Base-by-base conservation (phyloP, 441 rosid species). In the Jatropha multifida region DNA sequence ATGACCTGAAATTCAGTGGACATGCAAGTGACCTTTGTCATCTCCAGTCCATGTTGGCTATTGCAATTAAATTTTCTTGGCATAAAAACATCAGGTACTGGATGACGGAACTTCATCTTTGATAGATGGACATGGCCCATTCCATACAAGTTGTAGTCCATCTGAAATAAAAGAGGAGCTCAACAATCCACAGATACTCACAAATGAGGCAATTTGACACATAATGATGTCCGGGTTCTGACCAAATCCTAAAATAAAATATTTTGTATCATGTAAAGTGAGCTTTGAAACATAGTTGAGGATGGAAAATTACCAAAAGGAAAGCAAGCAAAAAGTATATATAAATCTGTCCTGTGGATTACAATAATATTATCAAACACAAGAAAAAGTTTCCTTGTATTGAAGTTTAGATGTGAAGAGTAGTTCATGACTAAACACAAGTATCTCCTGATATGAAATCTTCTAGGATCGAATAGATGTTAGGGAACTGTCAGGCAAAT, bases 121-220 rank as follows among this genome's bases (percentile, higher is more conserved):
- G 90, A 89, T 72, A 94, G 78, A 86, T 96, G 99, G 62, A 94
- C 75, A 82, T 87, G 93, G 80, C 98, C 95, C 99, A 96, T 96
- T 81, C 99, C 98, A 84, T 88, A 90, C 81, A 96, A 86, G 87
- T 92, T 96, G 82, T 85, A 88, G 86, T 96, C 98, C 70, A 96
- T 87, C 99, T 96, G 82, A 55, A 70, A 78, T 77, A 9, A 60
- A 70, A 51, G n/a, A 80, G 41, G 81, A 76, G 15, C 55, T 67
- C 66, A 67, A 56, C 38, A 48, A 55, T 44, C 26, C 12, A 69
- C 14, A 38, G 17, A 40, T 41, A 15, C 68, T 68, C 11, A 38
- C 12, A 71, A 5, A 58, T 48, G 60, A 61, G 68, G 38, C n/a
- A 52, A 70, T 54, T 63, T 40, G 54, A n/a, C 41, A 26, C 14